Evolutionary conservation across 257 asterid genomes (phyloP).

Genomic region (Linderniella brevidens): DNA sequence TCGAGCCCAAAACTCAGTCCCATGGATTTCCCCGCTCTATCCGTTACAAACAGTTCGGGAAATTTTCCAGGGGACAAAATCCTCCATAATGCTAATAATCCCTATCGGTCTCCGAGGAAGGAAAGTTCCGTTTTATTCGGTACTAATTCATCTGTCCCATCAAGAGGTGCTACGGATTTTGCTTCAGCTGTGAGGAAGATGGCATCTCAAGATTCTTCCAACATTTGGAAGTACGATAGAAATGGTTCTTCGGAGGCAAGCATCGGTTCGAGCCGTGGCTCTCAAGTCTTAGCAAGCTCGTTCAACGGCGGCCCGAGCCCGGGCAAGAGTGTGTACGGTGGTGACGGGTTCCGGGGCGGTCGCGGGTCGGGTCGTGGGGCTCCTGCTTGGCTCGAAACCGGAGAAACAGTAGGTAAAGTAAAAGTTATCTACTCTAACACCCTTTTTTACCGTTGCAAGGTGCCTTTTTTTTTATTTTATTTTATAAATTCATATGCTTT

Average conservation of each 20-base stretch:
- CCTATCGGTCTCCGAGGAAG: conserved; percentile 31
- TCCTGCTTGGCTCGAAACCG: conserved; percentile 95
- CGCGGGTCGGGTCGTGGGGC: conserved; percentile 54
- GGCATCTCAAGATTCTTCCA: conserved; percentile 57
- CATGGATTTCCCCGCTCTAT: conserved; percentile 55
- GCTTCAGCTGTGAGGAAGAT: conserved; percentile 60
- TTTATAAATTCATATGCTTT: conserved; percentile 13
- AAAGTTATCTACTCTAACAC: conserved; percentile 3
- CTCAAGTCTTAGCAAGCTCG: conserved; percentile 42
- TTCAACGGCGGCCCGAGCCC: conserved; percentile 43
- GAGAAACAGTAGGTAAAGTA: conserved; percentile 88
- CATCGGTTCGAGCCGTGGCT: conserved; percentile 61
- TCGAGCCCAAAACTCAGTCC: conserved; percentile 38
- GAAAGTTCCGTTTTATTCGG: conserved; percentile 24
- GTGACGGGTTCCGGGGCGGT: conserved; percentile 46
- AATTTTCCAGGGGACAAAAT: conserved; percentile 29
- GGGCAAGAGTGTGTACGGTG: conserved; percentile 23
- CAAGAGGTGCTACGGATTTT: conserved; percentile 50
- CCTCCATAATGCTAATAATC: conserved; percentile 23
- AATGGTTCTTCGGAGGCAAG: conserved; percentile 35
- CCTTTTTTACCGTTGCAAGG: not conserved
- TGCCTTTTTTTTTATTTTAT: too few relatives aligned
- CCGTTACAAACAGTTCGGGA: conserved; percentile 21
- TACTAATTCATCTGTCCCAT: conserved; percentile 40
- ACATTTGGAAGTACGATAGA: conserved; percentile 60